A percentile compares a stretch with the other conserved stretches of the same genome.
phyloP scores from a whole-genome alignment of 805 yeast species.

The Starmerella riodocensis region DNA sequence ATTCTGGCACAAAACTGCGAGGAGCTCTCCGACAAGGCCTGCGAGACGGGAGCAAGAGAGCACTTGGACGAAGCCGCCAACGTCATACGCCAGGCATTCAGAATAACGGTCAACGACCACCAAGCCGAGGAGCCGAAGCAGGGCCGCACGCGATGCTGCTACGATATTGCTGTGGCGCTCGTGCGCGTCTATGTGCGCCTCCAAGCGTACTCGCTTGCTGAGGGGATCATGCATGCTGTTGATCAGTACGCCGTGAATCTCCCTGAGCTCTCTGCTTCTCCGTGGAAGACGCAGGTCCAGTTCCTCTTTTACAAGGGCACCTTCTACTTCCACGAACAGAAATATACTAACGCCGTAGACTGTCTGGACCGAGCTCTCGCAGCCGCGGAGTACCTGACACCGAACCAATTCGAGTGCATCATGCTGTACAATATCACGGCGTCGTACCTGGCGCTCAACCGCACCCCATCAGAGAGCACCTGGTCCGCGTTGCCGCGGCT shows the following conservation, averaged over 20 bases:
- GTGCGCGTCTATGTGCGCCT: constrained; percentile 18
- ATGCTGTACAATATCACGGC: constrained; percentile 18
- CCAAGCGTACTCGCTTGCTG: constrained; percentile 19
- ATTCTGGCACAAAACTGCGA: constrained; percentile 1
- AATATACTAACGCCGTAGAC: constrained; percentile 10
- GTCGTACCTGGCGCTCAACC: constrained; percentile 4
- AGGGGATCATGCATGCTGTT: constrained; percentile 18
- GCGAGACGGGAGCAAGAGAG: neutral
- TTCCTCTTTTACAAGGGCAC: constrained; percentile 18
- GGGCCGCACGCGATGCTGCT: constrained; percentile 17
- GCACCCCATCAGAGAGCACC: constrained; percentile 9
- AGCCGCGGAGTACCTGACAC: constrained; percentile 1
- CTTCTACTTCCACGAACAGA: constrained; percentile 15
- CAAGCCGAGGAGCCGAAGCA: constrained; percentile 10
- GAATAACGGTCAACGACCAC: constrained; percentile 14
- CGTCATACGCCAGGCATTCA: constrained; percentile 12
- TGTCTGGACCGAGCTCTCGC: constrained; percentile 8
- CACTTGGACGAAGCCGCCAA: constrained; percentile 9
- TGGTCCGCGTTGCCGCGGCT: constrained; percentile 17
- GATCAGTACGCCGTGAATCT: constrained; percentile 6
- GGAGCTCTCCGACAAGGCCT: neutral
- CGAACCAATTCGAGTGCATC: constrained; percentile 10
- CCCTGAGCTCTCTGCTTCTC: constrained; percentile 13
- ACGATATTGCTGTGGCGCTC: constrained; percentile 11
- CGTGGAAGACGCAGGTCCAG: constrained; percentile 10